A percentile compares a stretch with the other conserved stretches of the same genome.
These are phyloP conservation scores for Alisma plantagoaquatica DNA, from an alignment of 106 monocot genomes.

Conservation along the genomic window DNA sequence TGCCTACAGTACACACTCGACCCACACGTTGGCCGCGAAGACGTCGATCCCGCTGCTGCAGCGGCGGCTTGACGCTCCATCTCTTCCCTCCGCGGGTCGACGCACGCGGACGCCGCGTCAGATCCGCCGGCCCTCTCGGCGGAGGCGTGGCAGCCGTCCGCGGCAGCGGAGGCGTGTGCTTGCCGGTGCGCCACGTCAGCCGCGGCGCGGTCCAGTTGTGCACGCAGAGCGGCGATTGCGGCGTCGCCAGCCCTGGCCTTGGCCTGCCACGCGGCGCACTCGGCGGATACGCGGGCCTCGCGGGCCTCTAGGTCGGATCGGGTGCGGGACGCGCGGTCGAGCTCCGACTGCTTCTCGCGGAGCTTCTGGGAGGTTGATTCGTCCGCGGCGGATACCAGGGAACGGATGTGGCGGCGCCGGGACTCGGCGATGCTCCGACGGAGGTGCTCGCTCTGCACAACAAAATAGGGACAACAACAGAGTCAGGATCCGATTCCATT, in stretches of 20 bases:
- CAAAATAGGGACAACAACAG: neutral
- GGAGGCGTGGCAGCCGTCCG: conserved; percentile 2
- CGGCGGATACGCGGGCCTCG: conserved; percentile 35
- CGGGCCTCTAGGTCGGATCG: conserved; percentile 63
- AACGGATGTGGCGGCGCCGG: conserved; percentile 30
- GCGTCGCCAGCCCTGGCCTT: conserved; percentile 65
- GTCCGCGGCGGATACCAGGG: conserved; percentile 41
- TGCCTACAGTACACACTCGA: conserved; percentile 35
- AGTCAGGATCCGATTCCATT: neutral
- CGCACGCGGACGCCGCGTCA: conserved; percentile 63
- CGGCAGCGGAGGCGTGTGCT: neutral
- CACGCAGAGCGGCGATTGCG: conserved; percentile 42
- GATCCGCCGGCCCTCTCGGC: conserved; percentile 1
- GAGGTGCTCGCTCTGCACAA: conserved; percentile 62
- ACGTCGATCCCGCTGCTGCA: too few species aligned
- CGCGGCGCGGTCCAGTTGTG: conserved; percentile 51
- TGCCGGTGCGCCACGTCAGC: too few species aligned
- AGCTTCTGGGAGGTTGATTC: conserved; percentile 29
- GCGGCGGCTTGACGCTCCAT: neutral
- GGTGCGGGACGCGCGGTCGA: conserved; percentile 30
- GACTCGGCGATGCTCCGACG: conserved; percentile 47
- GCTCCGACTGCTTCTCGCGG: conserved; percentile 58
- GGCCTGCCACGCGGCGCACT: conserved; percentile 65
- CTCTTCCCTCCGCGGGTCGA: conserved; percentile 8
- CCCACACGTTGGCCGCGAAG: too few species aligned